Conservation (phyloP, 768 basidiomycete species). For the Rhodotorula toruloides region DNA sequence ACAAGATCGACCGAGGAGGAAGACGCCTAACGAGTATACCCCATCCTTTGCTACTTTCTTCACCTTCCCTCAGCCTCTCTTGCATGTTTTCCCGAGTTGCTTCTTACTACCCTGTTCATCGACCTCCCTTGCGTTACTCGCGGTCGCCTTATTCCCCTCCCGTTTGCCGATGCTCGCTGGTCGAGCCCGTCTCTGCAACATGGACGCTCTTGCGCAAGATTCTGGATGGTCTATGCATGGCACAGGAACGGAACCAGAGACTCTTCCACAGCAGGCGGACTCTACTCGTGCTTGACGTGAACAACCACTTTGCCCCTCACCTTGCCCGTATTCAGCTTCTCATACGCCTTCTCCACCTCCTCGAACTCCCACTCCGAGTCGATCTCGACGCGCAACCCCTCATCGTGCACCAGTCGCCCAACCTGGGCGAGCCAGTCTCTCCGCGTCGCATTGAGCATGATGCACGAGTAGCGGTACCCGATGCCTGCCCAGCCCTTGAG, state of each 20-base stretch:
- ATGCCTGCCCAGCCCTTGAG: constrained; percentile 23
- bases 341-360: constrained; percentile 29
- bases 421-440: constrained; percentile 14
- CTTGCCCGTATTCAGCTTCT: constrained; percentile 27
- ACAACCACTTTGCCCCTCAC: constrained; percentile 40
- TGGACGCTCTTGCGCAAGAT: no score
- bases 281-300: constrained; percentile 5
- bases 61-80: no score
- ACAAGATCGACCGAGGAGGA: neutral
- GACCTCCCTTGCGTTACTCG: neutral
- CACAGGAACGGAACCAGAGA: neutral
- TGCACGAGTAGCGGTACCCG: constrained; percentile 20
- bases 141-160: no score
- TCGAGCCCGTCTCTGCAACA: neutral
- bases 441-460: constrained; percentile 14
- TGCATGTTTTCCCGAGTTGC: neutral
- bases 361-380: constrained; percentile 32
- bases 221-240: no score
- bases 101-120: neutral
- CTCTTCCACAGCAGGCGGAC: no score
- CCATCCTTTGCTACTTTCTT: neutral
- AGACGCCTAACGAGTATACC: neutral
- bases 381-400: constrained; percentile 8
- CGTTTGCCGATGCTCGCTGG: neutral
- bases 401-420: neutral